Evolutionary conservation across 2,329 filamentous ascomycete genomes (phyloP).

Genomic region (Eutypa lata): DNA sequence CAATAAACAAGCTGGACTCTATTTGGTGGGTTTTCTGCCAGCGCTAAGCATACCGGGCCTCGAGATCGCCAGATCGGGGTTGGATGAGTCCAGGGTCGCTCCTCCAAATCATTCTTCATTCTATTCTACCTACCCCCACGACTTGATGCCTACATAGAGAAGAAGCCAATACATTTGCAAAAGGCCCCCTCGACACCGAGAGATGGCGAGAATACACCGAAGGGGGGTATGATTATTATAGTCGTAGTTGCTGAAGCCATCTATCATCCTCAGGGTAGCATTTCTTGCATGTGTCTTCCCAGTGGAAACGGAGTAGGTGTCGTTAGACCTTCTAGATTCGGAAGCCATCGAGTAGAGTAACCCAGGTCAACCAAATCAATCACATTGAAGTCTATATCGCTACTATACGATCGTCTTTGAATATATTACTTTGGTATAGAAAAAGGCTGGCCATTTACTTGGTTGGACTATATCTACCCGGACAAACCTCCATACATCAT

Average conservation of each 20-base stretch:
- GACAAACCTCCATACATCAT: too few species aligned
- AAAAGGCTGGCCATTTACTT: too few species aligned
- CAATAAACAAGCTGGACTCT: neutral
- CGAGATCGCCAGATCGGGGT: neutral
- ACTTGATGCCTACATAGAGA: neutral
- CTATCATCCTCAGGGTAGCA: slow-evolving; percentile 8
- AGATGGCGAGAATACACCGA: slow-evolving; percentile 27
- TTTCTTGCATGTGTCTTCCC: slow-evolving; percentile 6
- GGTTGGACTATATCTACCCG: too few species aligned
- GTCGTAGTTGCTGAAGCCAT: slow-evolving; percentile 4
- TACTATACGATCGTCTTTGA: too few species aligned
- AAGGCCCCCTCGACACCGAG: slow-evolving; percentile 16
- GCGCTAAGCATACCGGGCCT: neutral
- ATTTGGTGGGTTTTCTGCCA: neutral
- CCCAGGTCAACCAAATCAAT: neutral
- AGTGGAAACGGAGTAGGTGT: slow-evolving; percentile 1
- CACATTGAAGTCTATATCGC: neutral
- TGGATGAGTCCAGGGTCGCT: neutral
- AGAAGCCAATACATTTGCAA: neutral
- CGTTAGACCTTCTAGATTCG: slow-evolving; percentile 17
- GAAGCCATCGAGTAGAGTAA: slow-evolving; percentile 7
- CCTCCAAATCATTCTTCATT: too few species aligned
- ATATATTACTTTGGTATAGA: too few species aligned
- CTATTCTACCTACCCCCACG: neutral
- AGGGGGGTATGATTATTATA: slow-evolving; percentile 16